Conservation (phyloP, 140 eudicot genomes). For the Ambrosia hybrid region DNA sequence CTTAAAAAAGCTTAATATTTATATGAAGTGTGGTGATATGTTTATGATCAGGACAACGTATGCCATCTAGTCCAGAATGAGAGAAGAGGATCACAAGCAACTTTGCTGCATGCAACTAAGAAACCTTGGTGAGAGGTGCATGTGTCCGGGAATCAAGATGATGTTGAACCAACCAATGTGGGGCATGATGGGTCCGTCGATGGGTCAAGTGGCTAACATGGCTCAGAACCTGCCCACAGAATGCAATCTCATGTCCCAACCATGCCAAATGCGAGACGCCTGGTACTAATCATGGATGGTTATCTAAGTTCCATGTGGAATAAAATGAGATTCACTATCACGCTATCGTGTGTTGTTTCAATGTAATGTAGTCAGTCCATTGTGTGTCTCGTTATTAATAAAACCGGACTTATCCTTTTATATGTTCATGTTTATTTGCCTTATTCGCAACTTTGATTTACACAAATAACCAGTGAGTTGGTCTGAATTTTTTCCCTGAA, state of each 20-base stretch:
- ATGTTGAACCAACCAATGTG: slow-evolving; percentile 29
- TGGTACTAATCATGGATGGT: slow-evolving; percentile 9
- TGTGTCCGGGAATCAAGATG: slow-evolving; percentile 30
- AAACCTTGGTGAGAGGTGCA: slow-evolving; percentile 25
- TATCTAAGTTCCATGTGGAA: background rate
- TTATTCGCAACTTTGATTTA: no score
- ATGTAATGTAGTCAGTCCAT: slow-evolving; percentile 2
- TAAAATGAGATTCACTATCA: slow-evolving; percentile 20
- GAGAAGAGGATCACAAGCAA: slow-evolving; percentile 12
- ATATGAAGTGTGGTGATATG: no score
- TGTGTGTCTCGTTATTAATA: slow-evolving; percentile 20
- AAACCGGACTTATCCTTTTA: slow-evolving; percentile 9
- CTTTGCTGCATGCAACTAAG: slow-evolving; percentile 34
- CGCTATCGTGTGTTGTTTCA: slow-evolving; percentile 20
- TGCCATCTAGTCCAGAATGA: background rate
- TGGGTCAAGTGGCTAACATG: slow-evolving; percentile 21
- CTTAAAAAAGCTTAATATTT: no score
- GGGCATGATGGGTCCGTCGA: background rate
- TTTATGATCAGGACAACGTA: background rate
- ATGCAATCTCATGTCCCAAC: slow-evolving; percentile 24
- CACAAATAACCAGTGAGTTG: no score
- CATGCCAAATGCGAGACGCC: slow-evolving; percentile 27
- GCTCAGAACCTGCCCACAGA: slow-evolving; percentile 26
- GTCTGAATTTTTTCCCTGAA: no score
- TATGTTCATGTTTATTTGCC: background rate